Conservation (phyloP, 371 early-diverging fungal genomes). For the Blakeslea trispora region DNA sequence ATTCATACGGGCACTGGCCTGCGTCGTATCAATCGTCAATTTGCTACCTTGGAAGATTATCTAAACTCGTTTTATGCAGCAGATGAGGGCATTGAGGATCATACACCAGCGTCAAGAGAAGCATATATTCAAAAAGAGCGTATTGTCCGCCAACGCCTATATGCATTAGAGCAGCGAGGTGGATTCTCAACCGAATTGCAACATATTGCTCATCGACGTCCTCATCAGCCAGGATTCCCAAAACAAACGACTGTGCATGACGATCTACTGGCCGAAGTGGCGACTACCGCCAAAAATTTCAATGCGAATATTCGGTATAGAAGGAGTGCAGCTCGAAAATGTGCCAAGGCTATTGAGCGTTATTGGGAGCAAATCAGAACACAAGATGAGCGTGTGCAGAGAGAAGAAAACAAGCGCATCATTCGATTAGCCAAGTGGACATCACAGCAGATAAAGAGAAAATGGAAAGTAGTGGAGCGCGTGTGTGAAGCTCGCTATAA, state of each 20-base stretch:
- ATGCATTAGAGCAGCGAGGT: constrained; percentile 42
- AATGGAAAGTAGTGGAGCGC: constrained; percentile 67
- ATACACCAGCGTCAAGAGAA: constrained; percentile 54
- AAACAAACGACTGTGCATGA: constrained; percentile 25
- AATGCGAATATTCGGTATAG: constrained; percentile 46
- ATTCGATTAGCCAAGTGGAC: constrained; percentile 67
- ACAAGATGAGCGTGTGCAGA: constrained; percentile 50
- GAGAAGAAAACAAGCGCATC: constrained; percentile 55
- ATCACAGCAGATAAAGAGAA: constrained; percentile 63
- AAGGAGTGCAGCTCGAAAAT: constrained; percentile 52
- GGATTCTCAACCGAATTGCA: constrained; percentile 43
- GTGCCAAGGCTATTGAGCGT: constrained; percentile 60
- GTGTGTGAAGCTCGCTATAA: constrained; percentile 62
- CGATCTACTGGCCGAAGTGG: constrained; percentile 29
- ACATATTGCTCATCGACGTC: constrained; percentile 32
- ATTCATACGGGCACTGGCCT: constrained; percentile 35
- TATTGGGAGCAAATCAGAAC: constrained; percentile 58
- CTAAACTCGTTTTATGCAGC: constrained; percentile 57
- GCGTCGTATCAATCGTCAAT: constrained; percentile 37
- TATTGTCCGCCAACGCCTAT: constrained; percentile 43
- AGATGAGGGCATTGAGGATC: constrained; percentile 55
- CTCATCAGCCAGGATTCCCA: constrained; percentile 37
- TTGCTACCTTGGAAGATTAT: constrained; percentile 48
- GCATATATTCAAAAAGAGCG: constrained; percentile 44
- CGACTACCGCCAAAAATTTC: constrained; percentile 44